Evolutionary conservation across 768 basidiomycete species (phyloP).

Genomic region (Leucocoprinus sp.): DNA sequence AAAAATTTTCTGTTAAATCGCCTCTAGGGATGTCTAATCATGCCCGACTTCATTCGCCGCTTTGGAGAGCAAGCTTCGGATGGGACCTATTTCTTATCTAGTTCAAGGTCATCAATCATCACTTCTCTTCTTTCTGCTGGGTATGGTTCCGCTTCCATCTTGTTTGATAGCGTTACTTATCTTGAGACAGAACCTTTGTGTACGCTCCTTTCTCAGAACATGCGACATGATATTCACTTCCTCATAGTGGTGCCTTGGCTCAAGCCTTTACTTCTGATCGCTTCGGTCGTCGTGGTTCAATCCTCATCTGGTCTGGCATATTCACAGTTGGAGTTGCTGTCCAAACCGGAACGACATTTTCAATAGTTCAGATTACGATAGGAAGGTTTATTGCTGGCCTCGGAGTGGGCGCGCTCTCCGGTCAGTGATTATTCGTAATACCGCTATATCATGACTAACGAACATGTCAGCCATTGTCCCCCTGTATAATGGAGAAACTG

Average conservation of each 20-base stretch:
- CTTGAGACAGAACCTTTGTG: slow-evolving; percentile 40
- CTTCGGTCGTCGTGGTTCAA: slow-evolving; percentile 63
- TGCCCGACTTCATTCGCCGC: slow-evolving; percentile 66
- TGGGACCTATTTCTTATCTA: slow-evolving; percentile 45
- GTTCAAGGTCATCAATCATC: slow-evolving; percentile 65
- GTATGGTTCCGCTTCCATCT: slow-evolving; percentile 24
- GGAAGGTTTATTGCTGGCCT: slow-evolving; percentile 73
- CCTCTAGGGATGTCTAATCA: slow-evolving; percentile 64
- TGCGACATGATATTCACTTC: background rate
- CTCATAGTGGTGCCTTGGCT: slow-evolving; percentile 46
- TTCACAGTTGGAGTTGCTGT: slow-evolving; percentile 65
- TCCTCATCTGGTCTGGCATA: slow-evolving; percentile 67
- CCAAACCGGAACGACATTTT: slow-evolving; percentile 56
- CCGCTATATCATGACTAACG: background rate
- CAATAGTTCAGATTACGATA: slow-evolving; percentile 58
- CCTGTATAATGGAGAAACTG: slow-evolving; percentile 71
- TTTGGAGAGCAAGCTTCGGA: slow-evolving; percentile 48
- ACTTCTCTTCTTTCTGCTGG: slow-evolving; percentile 74
- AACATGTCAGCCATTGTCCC: slow-evolving; percentile 13
- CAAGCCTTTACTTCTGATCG: slow-evolving; percentile 73
- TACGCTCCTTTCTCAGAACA: slow-evolving; percentile 21
- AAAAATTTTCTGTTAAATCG: background rate
- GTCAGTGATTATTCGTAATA: slow-evolving; percentile 23
- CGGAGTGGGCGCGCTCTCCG: slow-evolving; percentile 69
- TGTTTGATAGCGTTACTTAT: background rate